These are phyloP conservation scores for Simplicillium sp. DNA, from an alignment of 2,329 filamentous ascomycete species.

Conservation along the genomic window DNA sequence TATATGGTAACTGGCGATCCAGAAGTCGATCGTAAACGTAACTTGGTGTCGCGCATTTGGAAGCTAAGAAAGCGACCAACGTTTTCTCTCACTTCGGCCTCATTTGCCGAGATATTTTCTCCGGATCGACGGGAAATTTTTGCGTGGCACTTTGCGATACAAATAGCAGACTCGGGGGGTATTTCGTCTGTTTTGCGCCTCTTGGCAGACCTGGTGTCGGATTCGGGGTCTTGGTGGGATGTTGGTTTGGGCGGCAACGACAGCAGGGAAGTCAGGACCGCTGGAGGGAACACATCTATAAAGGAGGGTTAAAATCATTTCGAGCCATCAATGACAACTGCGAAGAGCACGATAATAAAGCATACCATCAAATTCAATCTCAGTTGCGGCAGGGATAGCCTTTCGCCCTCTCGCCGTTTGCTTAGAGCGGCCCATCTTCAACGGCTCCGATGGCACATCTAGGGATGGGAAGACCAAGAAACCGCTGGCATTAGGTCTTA, in stretches of 20 bases:
- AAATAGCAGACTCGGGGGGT: conserved; percentile 11
- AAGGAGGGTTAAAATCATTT: background rate
- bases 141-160: conserved; percentile 14
- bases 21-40: conserved; percentile 11
- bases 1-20: conserved; percentile 6
- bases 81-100: conserved; percentile 8
- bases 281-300: conserved; percentile 14
- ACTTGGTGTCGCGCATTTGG: conserved; percentile 2
- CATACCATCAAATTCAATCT: background rate
- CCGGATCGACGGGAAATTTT: conserved; percentile 16
- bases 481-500: too few species aligned
- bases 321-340: background rate
- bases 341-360: too few species aligned
- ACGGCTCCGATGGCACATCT: too few species aligned
- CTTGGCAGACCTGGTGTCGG: conserved; percentile 14
- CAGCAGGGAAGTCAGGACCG: conserved; percentile 13
- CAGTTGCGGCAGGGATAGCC: background rate
- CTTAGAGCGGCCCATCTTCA: too few species aligned
- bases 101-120: conserved; percentile 5
- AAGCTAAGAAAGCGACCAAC: conserved; percentile 14
- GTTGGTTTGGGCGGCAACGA: conserved; percentile 10
- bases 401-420: too few species aligned
- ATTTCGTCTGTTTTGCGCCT: conserved; percentile 17
- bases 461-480: too few species aligned
- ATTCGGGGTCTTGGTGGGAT: conserved; percentile 4